Percentiles rank a stretch among this genome's conserved stretches.
Evolutionary conservation across 2,329 filamentous ascomycete species (phyloP).

Genomic region (Septoria linicola): DNA sequence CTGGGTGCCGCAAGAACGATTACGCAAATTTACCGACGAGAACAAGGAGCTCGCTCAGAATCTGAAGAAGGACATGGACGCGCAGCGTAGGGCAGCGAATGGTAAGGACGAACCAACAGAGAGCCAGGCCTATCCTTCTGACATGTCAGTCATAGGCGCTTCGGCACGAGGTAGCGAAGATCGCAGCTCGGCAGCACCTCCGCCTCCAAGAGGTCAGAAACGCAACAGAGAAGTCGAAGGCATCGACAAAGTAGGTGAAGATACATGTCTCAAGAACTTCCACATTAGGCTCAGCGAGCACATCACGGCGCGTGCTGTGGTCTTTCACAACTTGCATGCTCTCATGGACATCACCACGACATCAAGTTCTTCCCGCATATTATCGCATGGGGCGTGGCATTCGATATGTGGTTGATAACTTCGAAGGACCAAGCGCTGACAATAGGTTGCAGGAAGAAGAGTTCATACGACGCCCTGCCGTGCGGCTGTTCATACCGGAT

Average conservation of each 20-base stretch:
- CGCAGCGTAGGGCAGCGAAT: constrained; percentile 51
- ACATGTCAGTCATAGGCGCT: constrained; percentile 36
- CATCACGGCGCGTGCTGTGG: too few relatives aligned
- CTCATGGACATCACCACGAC: background rate
- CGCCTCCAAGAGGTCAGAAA: constrained; percentile 64
- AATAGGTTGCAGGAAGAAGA: constrained; percentile 73
- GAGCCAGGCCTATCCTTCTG: background rate
- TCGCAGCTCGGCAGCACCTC: constrained; percentile 61
- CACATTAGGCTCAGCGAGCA: background rate
- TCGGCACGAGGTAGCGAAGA: constrained; percentile 76
- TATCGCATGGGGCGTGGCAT: too few relatives aligned
- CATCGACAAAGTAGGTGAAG: constrained; percentile 67
- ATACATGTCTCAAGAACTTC: background rate
- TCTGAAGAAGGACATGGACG: constrained; percentile 67
- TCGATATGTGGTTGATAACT: background rate
- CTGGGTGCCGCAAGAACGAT: constrained; percentile 90
- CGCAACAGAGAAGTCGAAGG: constrained; percentile 73
- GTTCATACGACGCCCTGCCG: constrained; percentile 79
- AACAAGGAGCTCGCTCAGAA: constrained; percentile 84
- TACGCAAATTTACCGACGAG: constrained; percentile 91
- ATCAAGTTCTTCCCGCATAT: too few relatives aligned
- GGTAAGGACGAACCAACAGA: constrained; percentile 38
- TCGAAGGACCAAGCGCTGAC: constrained; percentile 12
- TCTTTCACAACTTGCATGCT: background rate
- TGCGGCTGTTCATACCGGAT: constrained; percentile 84